phyloP scores from a whole-genome alignment of 768 basidiomycete species.

The Boletus eberwhitei region DNA sequence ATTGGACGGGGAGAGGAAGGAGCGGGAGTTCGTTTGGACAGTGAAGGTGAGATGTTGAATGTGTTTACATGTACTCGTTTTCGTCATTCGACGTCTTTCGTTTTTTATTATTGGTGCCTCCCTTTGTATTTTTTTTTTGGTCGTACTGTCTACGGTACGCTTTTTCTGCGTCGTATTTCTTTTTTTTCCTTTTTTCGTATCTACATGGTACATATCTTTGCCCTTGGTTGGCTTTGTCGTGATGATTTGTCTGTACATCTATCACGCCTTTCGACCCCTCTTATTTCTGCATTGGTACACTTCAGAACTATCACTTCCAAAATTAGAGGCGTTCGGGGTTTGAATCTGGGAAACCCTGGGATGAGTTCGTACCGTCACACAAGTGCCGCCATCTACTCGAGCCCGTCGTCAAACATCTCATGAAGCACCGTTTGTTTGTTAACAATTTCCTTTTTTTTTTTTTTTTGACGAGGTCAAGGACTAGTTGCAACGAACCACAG shows the following conservation, averaged over 20 bases:
- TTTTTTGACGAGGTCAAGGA: no score
- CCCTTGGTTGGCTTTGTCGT: no score
- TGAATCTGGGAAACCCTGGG: background rate
- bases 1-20: conserved; percentile 27
- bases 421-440: background rate
- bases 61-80: background rate
- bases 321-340: background rate
- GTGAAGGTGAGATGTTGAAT: conserved; percentile 8
- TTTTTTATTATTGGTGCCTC: conserved; percentile 1
- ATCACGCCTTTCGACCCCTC: no score
- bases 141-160: background rate
- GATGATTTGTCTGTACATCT: background rate
- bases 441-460: no score
- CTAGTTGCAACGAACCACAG: background rate
- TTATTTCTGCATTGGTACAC: no score
- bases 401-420: no score
- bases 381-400: background rate
- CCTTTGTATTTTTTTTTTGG: background rate
- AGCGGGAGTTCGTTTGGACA: conserved; percentile 27
- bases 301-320: no score
- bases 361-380: background rate
- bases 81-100: conserved; percentile 25
- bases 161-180: background rate
- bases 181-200: background rate
- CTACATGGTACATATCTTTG: background rate